phyloP scores from a whole-genome alignment of 2,329 filamentous ascomycete genomes.

The Tolypocladium album region DNA sequence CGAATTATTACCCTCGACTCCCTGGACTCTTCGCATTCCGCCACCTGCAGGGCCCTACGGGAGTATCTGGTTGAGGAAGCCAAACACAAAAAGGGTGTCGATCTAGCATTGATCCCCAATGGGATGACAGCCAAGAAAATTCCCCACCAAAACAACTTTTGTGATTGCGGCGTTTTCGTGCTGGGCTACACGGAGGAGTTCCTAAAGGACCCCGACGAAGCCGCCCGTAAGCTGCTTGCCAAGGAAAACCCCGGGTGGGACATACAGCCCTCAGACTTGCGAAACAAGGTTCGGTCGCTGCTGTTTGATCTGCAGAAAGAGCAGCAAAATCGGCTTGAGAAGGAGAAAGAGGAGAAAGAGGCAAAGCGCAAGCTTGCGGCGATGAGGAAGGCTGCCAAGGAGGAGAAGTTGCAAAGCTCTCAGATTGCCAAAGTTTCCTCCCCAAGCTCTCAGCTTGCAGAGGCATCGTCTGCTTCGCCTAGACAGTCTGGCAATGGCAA shows the following conservation, averaged over 20 bases:
- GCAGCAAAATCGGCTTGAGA: constrained; percentile 35
- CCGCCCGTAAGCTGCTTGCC: constrained; percentile 55
- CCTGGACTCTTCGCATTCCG: constrained; percentile 51
- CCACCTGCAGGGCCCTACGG: constrained; percentile 58
- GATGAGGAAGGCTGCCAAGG: constrained; percentile 7
- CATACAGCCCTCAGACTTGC: constrained; percentile 49
- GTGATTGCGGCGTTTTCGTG: constrained; percentile 82
- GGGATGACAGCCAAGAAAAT: constrained; percentile 63
- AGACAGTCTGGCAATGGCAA: not conserved
- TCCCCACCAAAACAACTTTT: constrained; percentile 72
- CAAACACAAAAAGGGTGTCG: constrained; percentile 41
- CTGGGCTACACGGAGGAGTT: constrained; percentile 80
- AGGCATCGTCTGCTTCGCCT: not conserved
- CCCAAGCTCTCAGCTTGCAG: constrained; percentile 4
- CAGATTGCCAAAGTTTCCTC: constrained; percentile 1
- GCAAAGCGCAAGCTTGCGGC: constrained; percentile 16
- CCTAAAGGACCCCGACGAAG: constrained; percentile 59
- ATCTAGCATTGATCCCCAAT: constrained; percentile 24
- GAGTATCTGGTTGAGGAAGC: constrained; percentile 71
- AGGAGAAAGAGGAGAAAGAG: constrained; percentile 23
- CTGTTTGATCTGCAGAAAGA: constrained; percentile 52
- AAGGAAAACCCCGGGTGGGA: constrained; percentile 39
- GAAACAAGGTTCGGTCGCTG: constrained; percentile 53
- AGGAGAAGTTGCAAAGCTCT: constrained; percentile 2
- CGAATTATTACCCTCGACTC: constrained; percentile 85